phyloP scores from a whole-genome alignment of 2,329 filamentous ascomycete species.

The Cercospora brassicicola region DNA sequence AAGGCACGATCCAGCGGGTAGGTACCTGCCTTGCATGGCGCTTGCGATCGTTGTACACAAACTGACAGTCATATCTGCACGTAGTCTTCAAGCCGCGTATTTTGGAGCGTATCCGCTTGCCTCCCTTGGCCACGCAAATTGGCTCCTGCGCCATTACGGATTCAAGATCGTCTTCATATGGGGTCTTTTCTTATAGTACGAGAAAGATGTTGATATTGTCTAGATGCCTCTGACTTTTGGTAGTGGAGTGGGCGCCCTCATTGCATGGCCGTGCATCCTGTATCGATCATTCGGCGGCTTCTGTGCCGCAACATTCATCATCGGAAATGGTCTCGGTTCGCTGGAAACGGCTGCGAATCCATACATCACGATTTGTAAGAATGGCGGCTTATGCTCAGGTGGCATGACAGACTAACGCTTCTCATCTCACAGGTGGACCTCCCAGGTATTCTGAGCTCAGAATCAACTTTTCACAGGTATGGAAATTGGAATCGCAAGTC shows the following conservation, averaged over 20 bases:
- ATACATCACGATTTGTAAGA: conserved; percentile 50
- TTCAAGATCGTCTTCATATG: conserved; percentile 51
- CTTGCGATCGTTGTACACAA: not conserved
- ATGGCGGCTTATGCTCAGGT: not conserved
- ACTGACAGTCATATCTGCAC: not conserved
- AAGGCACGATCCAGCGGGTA: conserved; percentile 41
- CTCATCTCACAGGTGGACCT: conserved; percentile 46
- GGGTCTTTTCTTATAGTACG: conserved; percentile 53
- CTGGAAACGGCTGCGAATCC: conserved; percentile 63
- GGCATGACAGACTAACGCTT: not conserved
- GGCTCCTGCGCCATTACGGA: conserved; percentile 48
- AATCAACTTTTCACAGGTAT: conserved; percentile 56
- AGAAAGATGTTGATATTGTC: not conserved
- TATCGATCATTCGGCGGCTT: conserved; percentile 60
- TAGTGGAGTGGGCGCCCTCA: conserved; percentile 54
- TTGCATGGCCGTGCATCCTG: conserved; percentile 60
- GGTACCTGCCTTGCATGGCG: not conserved
- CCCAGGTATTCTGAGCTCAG: conserved; percentile 59
- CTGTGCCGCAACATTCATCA: conserved; percentile 59
- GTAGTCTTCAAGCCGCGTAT: conserved; percentile 51
- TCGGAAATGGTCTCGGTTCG: conserved; percentile 54
- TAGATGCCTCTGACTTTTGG: not conserved
- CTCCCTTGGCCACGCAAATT: conserved; percentile 47
- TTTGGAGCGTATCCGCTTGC: conserved; percentile 54
- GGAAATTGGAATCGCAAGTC: not conserved